Percentiles rank a stretch among this genome's conserved stretches.
Evolutionary conservation across 805 yeast genomes (phyloP).

Genomic region (Spathaspora sp.): DNA sequence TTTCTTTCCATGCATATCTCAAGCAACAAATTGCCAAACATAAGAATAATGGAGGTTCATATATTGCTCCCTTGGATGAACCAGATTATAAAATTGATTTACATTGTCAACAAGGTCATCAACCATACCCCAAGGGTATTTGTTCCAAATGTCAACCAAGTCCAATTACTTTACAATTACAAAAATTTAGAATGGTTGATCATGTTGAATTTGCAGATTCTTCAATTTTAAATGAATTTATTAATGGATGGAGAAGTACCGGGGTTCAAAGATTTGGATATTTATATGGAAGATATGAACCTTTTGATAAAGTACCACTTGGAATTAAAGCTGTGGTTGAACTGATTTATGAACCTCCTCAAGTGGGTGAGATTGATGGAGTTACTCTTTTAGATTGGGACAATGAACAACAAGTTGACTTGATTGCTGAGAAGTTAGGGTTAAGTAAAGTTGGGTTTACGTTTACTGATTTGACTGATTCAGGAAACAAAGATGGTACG

Average conservation of each 20-base stretch:
- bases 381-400: constrained; percentile 57
- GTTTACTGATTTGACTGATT: constrained; percentile 85
- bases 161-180: constrained; percentile 88
- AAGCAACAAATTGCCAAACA: constrained; percentile 73
- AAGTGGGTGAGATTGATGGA: constrained; percentile 83
- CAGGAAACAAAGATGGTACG: constrained; percentile 82
- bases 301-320: constrained; percentile 79
- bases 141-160: constrained; percentile 97
- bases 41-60: constrained; percentile 51
- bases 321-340: constrained; percentile 94
- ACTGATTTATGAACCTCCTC: constrained; percentile 92
- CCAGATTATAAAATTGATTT: constrained; percentile 64
- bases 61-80: constrained; percentile 75
- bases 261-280: constrained; percentile 87
- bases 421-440: constrained; percentile 56
- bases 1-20: constrained; percentile 80
- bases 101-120: constrained; percentile 75
- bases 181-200: constrained; percentile 91
- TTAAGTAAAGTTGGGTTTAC: constrained; percentile 74
- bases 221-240: constrained; percentile 71
- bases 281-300: constrained; percentile 76
- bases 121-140: constrained; percentile 92
- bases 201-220: constrained; percentile 88
- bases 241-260: constrained; percentile 86
- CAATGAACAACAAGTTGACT: constrained; percentile 50